A percentile compares a stretch with the other conserved stretches of the same genome.
phyloP scores from a whole-genome alignment of 768 basidiomycete genomes.

The Pisolithus marmoratus region DNA sequence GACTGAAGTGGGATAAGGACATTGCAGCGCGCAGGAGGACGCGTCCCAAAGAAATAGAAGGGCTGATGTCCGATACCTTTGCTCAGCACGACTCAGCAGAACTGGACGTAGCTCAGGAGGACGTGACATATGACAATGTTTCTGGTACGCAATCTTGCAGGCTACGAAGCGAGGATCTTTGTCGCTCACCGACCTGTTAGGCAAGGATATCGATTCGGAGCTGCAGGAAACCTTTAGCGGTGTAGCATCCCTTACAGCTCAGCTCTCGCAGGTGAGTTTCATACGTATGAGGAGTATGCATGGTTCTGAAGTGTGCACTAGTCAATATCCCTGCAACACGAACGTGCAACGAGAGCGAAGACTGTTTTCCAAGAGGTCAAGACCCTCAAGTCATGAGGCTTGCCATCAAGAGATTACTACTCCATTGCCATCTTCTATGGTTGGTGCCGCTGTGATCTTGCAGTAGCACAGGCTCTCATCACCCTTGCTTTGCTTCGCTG shows the following conservation, averaged over 20 bases:
- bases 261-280: slow-evolving; percentile 46
- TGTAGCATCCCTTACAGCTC: slow-evolving; percentile 38
- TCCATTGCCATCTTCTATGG: too few species aligned
- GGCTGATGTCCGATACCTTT: slow-evolving; percentile 34
- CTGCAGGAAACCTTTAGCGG: slow-evolving; percentile 25
- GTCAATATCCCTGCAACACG: slow-evolving; percentile 44
- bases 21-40: slow-evolving; percentile 63
- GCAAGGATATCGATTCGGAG: slow-evolving; percentile 15
- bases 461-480: not conserved
- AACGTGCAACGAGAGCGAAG: slow-evolving; percentile 44
- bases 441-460: not conserved
- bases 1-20: slow-evolving; percentile 69
- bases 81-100: slow-evolving; percentile 29
- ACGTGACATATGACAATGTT: not conserved
- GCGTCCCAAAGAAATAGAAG: slow-evolving; percentile 50
- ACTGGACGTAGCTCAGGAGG: slow-evolving; percentile 16
- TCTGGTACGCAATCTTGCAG: slow-evolving; percentile 7
- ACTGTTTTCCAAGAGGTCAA: slow-evolving; percentile 46
- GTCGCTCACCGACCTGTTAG: slow-evolving; percentile 10
- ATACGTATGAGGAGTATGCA: not conserved
- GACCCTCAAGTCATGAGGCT: slow-evolving; percentile 38
- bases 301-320: slow-evolving; percentile 15
- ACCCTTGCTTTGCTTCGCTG: too few species aligned
- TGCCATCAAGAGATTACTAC: not conserved
- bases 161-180: not conserved